Evolutionary conservation across 1,284 basidiomycete species (phyloP).

Genomic region (Chalciporus sp.): DNA sequence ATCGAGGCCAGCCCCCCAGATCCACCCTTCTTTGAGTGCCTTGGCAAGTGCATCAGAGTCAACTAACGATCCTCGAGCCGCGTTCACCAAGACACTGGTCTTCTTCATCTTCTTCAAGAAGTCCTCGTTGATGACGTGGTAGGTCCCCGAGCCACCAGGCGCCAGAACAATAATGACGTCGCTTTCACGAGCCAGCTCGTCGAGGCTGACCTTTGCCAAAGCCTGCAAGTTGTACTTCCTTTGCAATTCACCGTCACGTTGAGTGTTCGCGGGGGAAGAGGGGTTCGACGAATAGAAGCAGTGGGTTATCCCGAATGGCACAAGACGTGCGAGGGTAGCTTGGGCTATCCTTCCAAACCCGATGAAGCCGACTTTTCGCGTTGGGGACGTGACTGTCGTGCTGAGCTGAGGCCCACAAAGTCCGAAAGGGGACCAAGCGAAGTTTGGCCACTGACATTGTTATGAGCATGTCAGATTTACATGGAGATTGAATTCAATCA

Average conservation of each 20-base stretch:
- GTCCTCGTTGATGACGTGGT: conserved; percentile 69
- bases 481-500: neutral
- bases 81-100: conserved; percentile 79
- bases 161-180: conserved; percentile 87
- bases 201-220: conserved; percentile 63
- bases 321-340: conserved; percentile 73
- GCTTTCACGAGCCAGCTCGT: conserved; percentile 70
- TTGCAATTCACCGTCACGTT: conserved; percentile 56
- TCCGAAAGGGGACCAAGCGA: conserved; percentile 80
- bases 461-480: neutral
- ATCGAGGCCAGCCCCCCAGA: conserved; percentile 93
- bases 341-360: conserved; percentile 94
- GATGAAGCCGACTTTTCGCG: conserved; percentile 82
- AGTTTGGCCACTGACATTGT: conserved; percentile 51
- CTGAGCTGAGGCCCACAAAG: conserved; percentile 82
- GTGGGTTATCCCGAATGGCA: conserved; percentile 75
- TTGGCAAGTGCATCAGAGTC: conserved; percentile 86
- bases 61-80: conserved; percentile 80
- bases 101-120: conserved; percentile 88
- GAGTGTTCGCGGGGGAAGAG: conserved; percentile 42
- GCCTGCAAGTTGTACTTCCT: conserved; percentile 49
- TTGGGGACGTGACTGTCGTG: conserved; percentile 50
- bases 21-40: conserved; percentile 75
- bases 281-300: conserved; percentile 69
- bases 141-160: conserved; percentile 73